phyloP scores from a whole-genome alignment of 345 rosid species.

The Hypericum androsaemum region DNA sequence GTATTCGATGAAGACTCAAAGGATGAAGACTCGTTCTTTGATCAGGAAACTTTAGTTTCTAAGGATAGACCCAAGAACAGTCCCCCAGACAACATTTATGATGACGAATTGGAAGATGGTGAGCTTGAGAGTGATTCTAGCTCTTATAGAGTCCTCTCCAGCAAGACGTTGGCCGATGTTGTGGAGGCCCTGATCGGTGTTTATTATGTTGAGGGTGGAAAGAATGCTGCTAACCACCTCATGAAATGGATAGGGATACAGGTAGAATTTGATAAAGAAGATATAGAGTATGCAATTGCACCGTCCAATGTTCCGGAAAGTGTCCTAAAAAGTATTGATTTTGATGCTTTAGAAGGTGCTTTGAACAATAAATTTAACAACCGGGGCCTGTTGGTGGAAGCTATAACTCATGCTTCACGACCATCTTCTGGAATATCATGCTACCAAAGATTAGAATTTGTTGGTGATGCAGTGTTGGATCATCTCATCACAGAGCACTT shows the following conservation, averaged over 20 bases:
- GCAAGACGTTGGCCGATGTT: conserved; percentile 96
- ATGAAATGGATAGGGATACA: conserved; percentile 95
- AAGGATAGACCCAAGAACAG: conserved; percentile 23
- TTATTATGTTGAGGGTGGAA: conserved; percentile 90
- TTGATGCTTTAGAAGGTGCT: conserved; percentile 64
- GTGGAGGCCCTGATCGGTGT: conserved; percentile 98
- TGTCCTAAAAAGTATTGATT: conserved; percentile 63
- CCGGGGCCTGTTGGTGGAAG: conserved; percentile 65
- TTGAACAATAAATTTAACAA: conserved; percentile 49
- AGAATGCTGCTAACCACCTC: conserved; percentile 74
- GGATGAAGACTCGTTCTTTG: conserved; percentile 69
- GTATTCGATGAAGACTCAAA: conserved; percentile 88
- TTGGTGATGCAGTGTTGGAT: conserved; percentile 96
- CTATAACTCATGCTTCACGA: conserved; percentile 93
- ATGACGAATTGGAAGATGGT: conserved; percentile 81
- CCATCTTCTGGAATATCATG: conserved; percentile 93
- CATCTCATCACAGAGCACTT: conserved; percentile 86
- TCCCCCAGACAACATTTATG: conserved; percentile 25
- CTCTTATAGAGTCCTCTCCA: conserved; percentile 87
- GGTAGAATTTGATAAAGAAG: conserved; percentile 69
- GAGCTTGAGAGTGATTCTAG: conserved; percentile 90
- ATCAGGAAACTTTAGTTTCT: conserved; percentile 35
- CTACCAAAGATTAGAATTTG: conserved; percentile 91
- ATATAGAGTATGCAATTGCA: conserved; percentile 26
- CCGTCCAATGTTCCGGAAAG: conserved; percentile 61